A percentile compares a stretch with the other conserved stretches of the same genome.
These are phyloP conservation scores for Mycosarcoma maydis DNA, from an alignment of 1,284 basidiomycete genomes.

Conservation along the genomic window DNA sequence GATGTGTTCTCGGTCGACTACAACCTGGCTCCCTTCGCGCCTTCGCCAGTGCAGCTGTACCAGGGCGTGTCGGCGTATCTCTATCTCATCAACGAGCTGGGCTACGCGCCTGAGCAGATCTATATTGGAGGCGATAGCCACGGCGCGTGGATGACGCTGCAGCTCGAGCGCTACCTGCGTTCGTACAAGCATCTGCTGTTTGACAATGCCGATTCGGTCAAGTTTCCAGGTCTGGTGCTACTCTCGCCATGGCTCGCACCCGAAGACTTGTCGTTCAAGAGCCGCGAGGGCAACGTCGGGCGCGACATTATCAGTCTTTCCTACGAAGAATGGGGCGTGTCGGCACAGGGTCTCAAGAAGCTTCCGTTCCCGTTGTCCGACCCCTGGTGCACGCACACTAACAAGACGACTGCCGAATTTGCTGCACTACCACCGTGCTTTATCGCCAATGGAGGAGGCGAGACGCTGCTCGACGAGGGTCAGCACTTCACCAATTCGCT, in stretches of 20 bases:
- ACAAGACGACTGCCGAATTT: conserved; percentile 31
- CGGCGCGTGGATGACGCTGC: conserved; percentile 54
- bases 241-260: conserved; percentile 55
- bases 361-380: conserved; percentile 33
- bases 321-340: conserved; percentile 57
- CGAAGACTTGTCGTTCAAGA: conserved; percentile 41
- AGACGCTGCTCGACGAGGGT: conserved; percentile 48
- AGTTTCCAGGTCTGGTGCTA: conserved; percentile 49
- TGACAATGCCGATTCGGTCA: conserved; percentile 17
- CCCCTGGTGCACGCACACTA: conserved; percentile 45
- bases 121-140: conserved; percentile 63
- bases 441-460: conserved; percentile 43
- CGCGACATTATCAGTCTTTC: conserved; percentile 51
- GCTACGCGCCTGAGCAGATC: conserved; percentile 60
- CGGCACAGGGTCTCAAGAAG: conserved; percentile 29
- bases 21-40: conserved; percentile 58
- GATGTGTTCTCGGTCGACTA: conserved; percentile 65
- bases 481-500: conserved; percentile 44
- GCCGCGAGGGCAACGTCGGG: conserved; percentile 38
- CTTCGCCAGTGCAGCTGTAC: conserved; percentile 56
- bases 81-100: conserved; percentile 54
- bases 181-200: conserved; percentile 46
- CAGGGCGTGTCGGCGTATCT: conserved; percentile 59
- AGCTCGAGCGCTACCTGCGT: conserved; percentile 60
- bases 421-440: conserved; percentile 39